Percentiles rank a stretch among this genome's conserved stretches.
phyloP scores from a whole-genome alignment of 2,329 filamentous ascomycete species.

The Myotisia sp. region DNA sequence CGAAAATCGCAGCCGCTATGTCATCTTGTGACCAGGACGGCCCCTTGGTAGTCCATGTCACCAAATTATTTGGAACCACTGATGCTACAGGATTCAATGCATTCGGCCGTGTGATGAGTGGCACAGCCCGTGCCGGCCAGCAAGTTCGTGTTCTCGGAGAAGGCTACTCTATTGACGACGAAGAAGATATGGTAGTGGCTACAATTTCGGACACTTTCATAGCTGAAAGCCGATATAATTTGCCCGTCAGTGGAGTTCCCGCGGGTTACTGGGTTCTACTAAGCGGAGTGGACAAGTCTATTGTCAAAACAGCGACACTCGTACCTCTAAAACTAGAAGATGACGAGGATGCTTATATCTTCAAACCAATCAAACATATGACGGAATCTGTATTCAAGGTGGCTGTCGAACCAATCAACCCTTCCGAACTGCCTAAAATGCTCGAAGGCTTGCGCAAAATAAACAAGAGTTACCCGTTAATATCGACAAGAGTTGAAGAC shows the following conservation, averaged over 20 bases:
- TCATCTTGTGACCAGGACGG: constrained; percentile 73
- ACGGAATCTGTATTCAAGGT: constrained; percentile 97
- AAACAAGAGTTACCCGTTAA: constrained; percentile 93
- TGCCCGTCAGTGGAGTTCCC: constrained; percentile 79
- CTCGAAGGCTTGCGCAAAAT: constrained; percentile 89
- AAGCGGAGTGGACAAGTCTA: constrained; percentile 88
- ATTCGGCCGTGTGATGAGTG: constrained; percentile 84
- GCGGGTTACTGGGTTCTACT: constrained; percentile 90
- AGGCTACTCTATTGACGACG: constrained; percentile 88
- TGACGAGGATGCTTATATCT: constrained; percentile 87
- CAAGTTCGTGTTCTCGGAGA: constrained; percentile 87
- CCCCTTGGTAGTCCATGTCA: constrained; percentile 78
- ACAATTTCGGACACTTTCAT: constrained; percentile 80
- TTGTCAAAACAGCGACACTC: constrained; percentile 91
- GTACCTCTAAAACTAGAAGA: constrained; percentile 67
- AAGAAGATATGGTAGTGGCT: constrained; percentile 88
- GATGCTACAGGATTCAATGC: constrained; percentile 88
- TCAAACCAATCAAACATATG: constrained; percentile 83
- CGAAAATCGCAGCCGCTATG: constrained; percentile 67
- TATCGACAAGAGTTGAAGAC: constrained; percentile 94
- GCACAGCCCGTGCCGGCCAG: constrained; percentile 66
- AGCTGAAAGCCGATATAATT: constrained; percentile 81
- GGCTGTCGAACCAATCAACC: constrained; percentile 94
- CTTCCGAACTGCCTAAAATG: constrained; percentile 97
- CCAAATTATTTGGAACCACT: constrained; percentile 78